Evolutionary conservation across 2,329 filamentous ascomycete species (phyloP), one percentile per base, ranked within the genome.

Genomic region (Blastomyces gilchristii): DNA sequence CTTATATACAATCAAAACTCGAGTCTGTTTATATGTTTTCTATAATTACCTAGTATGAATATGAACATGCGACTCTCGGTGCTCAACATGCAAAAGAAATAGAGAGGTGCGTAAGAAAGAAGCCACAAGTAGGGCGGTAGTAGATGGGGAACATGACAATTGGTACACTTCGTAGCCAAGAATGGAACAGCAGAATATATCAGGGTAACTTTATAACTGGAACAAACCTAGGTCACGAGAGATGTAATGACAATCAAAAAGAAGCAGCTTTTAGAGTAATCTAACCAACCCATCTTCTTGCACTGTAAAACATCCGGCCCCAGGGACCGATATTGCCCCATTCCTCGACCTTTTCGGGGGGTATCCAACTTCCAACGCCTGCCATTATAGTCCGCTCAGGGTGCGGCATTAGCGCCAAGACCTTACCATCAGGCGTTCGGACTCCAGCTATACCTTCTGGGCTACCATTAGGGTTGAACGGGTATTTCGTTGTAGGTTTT

Each of bases 321-420:
- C 91, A 96, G 25, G 92, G 91, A 0, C 90, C 89, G 72, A 87
- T 88, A 68, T 91, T 87, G 37, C 89, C 90, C 88, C 89, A 92
- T 65, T 86, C 80, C 68, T 83, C 82, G 59, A 67, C 75, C 70
- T 78, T 76, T 14, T 84, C 83, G 64, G 85, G 80, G 8, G 90
- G 88, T 65, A 88, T 78, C 74, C 87, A 96, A 74, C 89, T 93
- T 58, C 82, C 85, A 65, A 91, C 87, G 64, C 90, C 89, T 63
- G 85, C 85, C 79, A 95, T 79, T 64, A 96, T 86, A 18, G 90
- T 95, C n/a, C 91, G 84, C 79, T 97, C 91, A 0, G 91, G 91
- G 75, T 96, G 91, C 65, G 92, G 92, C 91, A 97, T 96, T 78
- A 96, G 84, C 7, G 91, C 91, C 68, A 96, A 76, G 0, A 95